Base-by-base conservation (phyloP, 345 rosid genomes). In the Euphorbia pulcherrima region DNA sequence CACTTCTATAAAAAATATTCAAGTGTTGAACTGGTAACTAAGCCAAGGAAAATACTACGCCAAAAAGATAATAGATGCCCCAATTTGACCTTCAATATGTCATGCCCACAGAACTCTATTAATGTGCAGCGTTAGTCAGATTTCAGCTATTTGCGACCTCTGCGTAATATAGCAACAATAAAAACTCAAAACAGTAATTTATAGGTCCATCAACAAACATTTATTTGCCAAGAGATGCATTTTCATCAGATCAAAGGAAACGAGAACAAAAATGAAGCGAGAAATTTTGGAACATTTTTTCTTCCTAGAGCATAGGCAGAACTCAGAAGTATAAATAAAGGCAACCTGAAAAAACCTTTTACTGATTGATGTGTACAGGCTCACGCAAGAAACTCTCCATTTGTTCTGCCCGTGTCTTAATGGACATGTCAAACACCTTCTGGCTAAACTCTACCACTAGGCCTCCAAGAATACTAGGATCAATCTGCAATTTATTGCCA, bases 351-450 rank as follows among this genome's bases (percentile, higher is more conserved):
- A 10, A 11, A 55, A 70, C 33, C 68, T 41, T 55, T 56, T 51
- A 72, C 29, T 64, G 11, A 16, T 27, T 5, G 30, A 60, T 8
- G 73, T 89, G 74, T 17, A 75, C 48, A 41, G 97, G 96, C 74
- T 89, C 92, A 12, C 88, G 86, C 75, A 94, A 81, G 73, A 87
- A 84, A 83, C 96, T 87, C 87, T 94, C 96, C 97, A 94, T 94
- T 81, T 89, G 95, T 65, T 68, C 76, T 10, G 96, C 96, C 74
- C 99, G 85, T 1, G 96, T 88, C 86, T 61, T 83, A 55, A 94
- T 94, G 60, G 97, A 94, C 99, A 91, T 84, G 81, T 94, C 99
- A 74, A 94, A 81, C 76, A 94, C 92, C 93, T 94, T 89, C 68
- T 80, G 88, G n/a, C 62, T 77, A 27, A 89, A 94, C 85, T 94